phyloP scores from a whole-genome alignment of 345 rosid species.

The Populus ilicifolia region DNA sequence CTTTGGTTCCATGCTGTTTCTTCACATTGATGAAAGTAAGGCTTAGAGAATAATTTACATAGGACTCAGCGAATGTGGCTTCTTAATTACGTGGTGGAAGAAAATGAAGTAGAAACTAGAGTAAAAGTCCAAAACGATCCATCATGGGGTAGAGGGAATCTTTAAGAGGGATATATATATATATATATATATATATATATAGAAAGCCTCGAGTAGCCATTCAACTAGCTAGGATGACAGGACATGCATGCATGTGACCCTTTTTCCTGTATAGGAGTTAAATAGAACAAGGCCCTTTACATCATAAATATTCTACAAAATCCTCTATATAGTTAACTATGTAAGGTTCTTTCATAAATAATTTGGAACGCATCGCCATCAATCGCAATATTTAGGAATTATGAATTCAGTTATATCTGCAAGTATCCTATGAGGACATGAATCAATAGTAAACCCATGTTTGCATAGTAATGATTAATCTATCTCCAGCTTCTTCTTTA shows the following conservation, averaged over 20 bases:
- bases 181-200: background rate
- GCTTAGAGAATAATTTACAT: background rate
- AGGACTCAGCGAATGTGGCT: background rate
- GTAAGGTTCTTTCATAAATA: background rate
- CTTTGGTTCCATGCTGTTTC: background rate
- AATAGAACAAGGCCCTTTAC: slow-evolving; percentile 3
- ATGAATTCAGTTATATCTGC: background rate
- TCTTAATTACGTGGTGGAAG: background rate
- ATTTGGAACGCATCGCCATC: slow-evolving; percentile 12
- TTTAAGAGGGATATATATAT: background rate
- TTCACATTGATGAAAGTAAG: background rate
- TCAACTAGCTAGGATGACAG: slow-evolving; percentile 7
- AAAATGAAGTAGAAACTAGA: background rate
- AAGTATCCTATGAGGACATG: background rate
- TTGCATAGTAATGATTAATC: background rate
- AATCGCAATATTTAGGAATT: slow-evolving; percentile 5
- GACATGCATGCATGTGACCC: slow-evolving; percentile 7
- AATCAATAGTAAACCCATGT: background rate
- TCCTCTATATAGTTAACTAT: slow-evolving; percentile 5
- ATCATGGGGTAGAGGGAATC: slow-evolving; percentile 3
- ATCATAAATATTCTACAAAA: slow-evolving; percentile 14
- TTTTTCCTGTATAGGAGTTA: background rate
- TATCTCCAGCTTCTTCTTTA: slow-evolving; percentile 7
- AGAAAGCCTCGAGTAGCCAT: slow-evolving; percentile 5
- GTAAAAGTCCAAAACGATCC: background rate